phyloP scores from a whole-genome alignment of 2,329 filamentous ascomycete genomes.

The Neonectria ditissima region DNA sequence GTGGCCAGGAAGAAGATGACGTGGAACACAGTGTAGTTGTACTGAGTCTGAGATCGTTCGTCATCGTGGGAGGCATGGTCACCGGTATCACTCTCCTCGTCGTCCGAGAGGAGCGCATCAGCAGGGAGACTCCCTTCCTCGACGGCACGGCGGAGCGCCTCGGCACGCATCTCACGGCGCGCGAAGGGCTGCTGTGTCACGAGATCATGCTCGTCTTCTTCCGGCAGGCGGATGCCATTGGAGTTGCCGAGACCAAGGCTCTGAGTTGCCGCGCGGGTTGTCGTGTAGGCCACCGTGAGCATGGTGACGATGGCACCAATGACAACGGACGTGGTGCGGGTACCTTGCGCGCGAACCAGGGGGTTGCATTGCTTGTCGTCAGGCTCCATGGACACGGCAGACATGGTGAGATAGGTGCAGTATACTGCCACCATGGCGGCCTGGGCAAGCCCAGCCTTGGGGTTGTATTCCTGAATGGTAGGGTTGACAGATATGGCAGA shows the following conservation, averaged over 20 bases:
- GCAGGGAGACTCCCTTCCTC: slow-evolving; percentile 93
- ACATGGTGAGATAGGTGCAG: slow-evolving; percentile 99
- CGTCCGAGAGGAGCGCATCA: slow-evolving; percentile 83
- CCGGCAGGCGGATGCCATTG: slow-evolving; percentile 66
- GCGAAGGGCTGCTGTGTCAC: slow-evolving; percentile 85
- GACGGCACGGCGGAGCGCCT: slow-evolving; percentile 90
- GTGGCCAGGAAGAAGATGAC: slow-evolving; percentile 98
- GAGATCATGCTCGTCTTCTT: slow-evolving; percentile 86
- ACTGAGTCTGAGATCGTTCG: slow-evolving; percentile 89
- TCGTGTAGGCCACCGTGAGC: slow-evolving; percentile 97
- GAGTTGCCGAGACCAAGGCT: slow-evolving; percentile 75
- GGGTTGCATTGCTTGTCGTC: slow-evolving; percentile 96
- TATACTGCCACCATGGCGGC: slow-evolving; percentile 97
- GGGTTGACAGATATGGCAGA: slow-evolving; percentile 91
- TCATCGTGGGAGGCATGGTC: slow-evolving; percentile 80
- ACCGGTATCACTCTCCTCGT: slow-evolving; percentile 74
- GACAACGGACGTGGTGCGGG: slow-evolving; percentile 89
- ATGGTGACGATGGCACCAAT: slow-evolving; percentile 96
- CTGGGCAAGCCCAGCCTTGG: slow-evolving; percentile 94
- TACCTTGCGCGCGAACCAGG: slow-evolving; percentile 84
- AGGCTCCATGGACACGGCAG: slow-evolving; percentile 97
- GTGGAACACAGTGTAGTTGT: slow-evolving; percentile 96
- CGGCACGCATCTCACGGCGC: slow-evolving; percentile 91
- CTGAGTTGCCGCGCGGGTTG: slow-evolving; percentile 94
- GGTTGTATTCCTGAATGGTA: slow-evolving; percentile 88